These are phyloP conservation scores for Strobilomyces echinocephalus DNA, from an alignment of 768 basidiomycete species.

Conservation along the genomic window DNA sequence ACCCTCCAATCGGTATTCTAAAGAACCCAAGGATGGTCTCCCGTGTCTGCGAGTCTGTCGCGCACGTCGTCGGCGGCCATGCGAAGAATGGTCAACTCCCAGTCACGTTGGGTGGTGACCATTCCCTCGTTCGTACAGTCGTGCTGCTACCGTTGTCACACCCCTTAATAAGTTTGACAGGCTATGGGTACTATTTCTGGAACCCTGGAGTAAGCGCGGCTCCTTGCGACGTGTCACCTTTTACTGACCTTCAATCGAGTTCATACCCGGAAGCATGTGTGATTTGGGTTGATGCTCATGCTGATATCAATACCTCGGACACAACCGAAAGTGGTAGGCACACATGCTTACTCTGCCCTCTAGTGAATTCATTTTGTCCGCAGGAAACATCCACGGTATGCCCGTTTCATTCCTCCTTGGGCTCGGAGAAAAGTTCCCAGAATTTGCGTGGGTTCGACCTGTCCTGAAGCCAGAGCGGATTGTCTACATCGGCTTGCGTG, in stretches of 20 bases:
- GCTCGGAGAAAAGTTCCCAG: slow-evolving; percentile 35
- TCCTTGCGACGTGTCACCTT: background rate
- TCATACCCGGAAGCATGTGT: slow-evolving; percentile 78
- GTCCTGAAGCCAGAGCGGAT: slow-evolving; percentile 66
- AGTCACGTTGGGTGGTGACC: slow-evolving; percentile 92
- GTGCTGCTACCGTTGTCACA: slow-evolving; percentile 2
- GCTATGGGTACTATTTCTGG: slow-evolving; percentile 95
- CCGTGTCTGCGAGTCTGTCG: slow-evolving; percentile 73
- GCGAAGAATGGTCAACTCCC: slow-evolving; percentile 76
- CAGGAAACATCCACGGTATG: slow-evolving; percentile 97
- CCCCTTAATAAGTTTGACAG: slow-evolving; percentile 26
- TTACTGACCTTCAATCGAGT: slow-evolving; percentile 34
- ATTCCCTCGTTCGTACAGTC: slow-evolving; percentile 66
- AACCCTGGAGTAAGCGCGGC: slow-evolving; percentile 57
- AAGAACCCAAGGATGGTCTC: slow-evolving; percentile 90
- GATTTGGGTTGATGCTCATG: slow-evolving; percentile 96
- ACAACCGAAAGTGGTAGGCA: slow-evolving; percentile 68
- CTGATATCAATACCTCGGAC: slow-evolving; percentile 90
- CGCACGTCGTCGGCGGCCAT: slow-evolving; percentile 70
- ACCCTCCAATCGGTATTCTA: slow-evolving; percentile 77
- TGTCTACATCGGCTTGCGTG: slow-evolving; percentile 97
- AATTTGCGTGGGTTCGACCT: slow-evolving; percentile 60
- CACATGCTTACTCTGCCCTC: background rate
- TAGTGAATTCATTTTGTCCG: background rate
- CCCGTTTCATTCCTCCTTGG: slow-evolving; percentile 89